These are phyloP conservation scores for Fusarium tuaranense DNA, from an alignment of 2,329 filamentous ascomycete species.

Conservation along the genomic window DNA sequence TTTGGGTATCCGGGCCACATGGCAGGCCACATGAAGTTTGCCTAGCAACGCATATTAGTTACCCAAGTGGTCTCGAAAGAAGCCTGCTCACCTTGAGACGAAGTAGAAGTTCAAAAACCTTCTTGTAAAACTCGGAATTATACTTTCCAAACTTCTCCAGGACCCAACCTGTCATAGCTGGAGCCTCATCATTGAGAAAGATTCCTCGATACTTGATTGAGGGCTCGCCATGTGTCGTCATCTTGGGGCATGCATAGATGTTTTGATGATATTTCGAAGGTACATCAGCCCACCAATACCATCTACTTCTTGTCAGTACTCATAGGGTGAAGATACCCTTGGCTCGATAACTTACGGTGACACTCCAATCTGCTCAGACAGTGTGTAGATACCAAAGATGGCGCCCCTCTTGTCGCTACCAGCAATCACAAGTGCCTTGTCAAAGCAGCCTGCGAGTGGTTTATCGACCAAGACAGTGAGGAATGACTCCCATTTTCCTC, in stretches of 20 bases:
- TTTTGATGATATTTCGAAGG: constrained; percentile 6
- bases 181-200: constrained; percentile 68
- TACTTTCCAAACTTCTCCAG: constrained; percentile 63
- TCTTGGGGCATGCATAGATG: constrained; percentile 7
- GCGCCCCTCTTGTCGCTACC: constrained; percentile 31
- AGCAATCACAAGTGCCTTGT: not conserved
- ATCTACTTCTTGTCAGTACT: not conserved
- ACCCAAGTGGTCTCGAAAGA: accelerated
- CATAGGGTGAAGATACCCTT: accelerated
- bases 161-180: constrained; percentile 65
- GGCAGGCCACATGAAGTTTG: constrained; percentile 76
- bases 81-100: constrained; percentile 27
- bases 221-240: constrained; percentile 57
- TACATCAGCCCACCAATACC: constrained; percentile 42
- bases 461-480: not conserved
- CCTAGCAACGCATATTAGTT: constrained; percentile 46
- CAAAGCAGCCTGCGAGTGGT: not conserved
- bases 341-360: constrained; percentile 16
- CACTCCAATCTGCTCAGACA: constrained; percentile 31
- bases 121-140: constrained; percentile 68
- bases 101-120: constrained; percentile 69
- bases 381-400: constrained; percentile 22
- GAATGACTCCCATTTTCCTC: constrained; percentile 31
- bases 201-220: constrained; percentile 71
- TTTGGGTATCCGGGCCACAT: constrained; percentile 68